phyloP scores from a whole-genome alignment of 768 basidiomycete species.

The Ramaria rubella region DNA sequence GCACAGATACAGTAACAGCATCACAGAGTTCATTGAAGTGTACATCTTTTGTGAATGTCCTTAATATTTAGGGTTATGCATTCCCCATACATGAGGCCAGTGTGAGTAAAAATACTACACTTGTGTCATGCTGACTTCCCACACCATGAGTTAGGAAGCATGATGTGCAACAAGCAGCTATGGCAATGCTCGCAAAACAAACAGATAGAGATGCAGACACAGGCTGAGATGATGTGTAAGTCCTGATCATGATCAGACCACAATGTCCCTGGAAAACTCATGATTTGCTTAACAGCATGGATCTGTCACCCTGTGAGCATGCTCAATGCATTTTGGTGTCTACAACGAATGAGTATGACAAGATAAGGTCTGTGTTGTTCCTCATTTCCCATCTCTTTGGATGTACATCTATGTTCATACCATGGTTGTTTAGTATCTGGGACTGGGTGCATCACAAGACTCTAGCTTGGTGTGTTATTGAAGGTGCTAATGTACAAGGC shows the following conservation, averaged over 20 bases:
- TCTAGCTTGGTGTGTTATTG: constrained; percentile 71
- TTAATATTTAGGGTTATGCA: constrained; percentile 7
- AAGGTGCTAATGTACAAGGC: neutral
- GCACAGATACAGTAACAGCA: neutral
- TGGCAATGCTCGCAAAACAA: constrained; percentile 94
- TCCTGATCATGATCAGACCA: constrained; percentile 7
- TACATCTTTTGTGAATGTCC: constrained; percentile 4
- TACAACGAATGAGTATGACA: constrained; percentile 76
- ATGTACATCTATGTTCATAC: neutral
- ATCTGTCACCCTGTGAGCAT: constrained; percentile 73
- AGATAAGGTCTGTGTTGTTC: constrained; percentile 57
- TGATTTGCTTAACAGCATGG: constrained; percentile 36
- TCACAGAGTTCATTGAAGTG: constrained; percentile 1
- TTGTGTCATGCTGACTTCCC: neutral
- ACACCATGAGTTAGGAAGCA: constrained; percentile 87
- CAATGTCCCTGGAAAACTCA: neutral
- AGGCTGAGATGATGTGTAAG: constrained; percentile 71
- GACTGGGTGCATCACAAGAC: constrained; percentile 84
- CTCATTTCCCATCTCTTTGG: neutral
- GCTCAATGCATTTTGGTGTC: constrained; percentile 51
- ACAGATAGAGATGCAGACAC: constrained; percentile 63
- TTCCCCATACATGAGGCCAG: neutral
- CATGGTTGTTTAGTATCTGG: constrained; percentile 55
- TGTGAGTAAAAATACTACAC: too few species aligned
- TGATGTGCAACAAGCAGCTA: constrained; percentile 90